These are phyloP conservation scores for Neopestalotiopsis sp. DNA, from an alignment of 2,329 filamentous ascomycete genomes.

Conservation along the genomic window DNA sequence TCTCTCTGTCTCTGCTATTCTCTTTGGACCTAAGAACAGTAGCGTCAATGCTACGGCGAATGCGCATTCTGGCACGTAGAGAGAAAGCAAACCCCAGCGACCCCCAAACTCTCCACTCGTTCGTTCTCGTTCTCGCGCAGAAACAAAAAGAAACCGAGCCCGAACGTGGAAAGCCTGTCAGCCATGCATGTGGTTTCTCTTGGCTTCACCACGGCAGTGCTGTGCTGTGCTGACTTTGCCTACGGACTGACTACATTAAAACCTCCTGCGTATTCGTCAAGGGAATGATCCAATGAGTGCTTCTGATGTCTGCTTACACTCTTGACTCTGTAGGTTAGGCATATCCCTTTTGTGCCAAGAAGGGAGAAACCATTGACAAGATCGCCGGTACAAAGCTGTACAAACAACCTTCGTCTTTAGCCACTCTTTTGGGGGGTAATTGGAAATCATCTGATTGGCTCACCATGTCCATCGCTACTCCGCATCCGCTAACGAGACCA, in stretches of 20 bases:
- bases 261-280: too few relatives aligned
- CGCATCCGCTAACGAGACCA: neutral
- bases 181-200: neutral
- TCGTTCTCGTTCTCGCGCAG: neutral
- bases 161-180: neutral
- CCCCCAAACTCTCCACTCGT: neutral
- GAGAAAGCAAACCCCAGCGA: neutral
- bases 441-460: slow-evolving; percentile 12
- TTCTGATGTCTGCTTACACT: too few relatives aligned
- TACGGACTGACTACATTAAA: too few relatives aligned
- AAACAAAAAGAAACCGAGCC: neutral
- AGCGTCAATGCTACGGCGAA: neutral
- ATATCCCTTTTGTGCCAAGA: too few relatives aligned
- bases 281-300: too few relatives aligned
- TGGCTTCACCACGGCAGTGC: neutral
- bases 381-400: too few relatives aligned
- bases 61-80: neutral
- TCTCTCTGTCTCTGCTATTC: too few relatives aligned
- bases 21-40: neutral
- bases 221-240: neutral
- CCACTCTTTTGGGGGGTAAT: slow-evolving; percentile 8
- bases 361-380: too few relatives aligned
- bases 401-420: neutral
- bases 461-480: neutral
- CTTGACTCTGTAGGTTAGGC: too few relatives aligned